phyloP scores from a whole-genome alignment of 2,329 filamentous ascomycete genomes.

The Byssoonygena ceratinophila region DNA sequence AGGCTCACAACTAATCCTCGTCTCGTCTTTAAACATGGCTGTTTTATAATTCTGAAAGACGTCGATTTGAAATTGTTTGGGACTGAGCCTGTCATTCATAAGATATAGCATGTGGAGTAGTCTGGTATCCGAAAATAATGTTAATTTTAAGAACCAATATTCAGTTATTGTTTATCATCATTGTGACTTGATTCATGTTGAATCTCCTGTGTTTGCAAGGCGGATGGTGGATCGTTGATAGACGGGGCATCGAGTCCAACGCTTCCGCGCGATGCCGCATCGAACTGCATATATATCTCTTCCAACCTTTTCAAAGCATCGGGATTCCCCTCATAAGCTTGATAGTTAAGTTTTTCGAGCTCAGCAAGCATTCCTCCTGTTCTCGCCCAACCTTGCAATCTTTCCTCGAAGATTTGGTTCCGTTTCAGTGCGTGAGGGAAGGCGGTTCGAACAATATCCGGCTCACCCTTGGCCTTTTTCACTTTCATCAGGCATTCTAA shows the following conservation, averaged over 20 bases:
- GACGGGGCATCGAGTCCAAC: neutral
- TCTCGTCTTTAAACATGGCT: no score
- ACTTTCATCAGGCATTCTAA: conserved; percentile 55
- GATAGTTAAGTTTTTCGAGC: conserved; percentile 29
- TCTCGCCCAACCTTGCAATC: conserved; percentile 29
- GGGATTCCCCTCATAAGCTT: conserved; percentile 29
- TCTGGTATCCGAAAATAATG: no score
- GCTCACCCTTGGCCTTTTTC: conserved; percentile 55
- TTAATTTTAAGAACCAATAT: neutral
- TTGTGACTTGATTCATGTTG: neutral
- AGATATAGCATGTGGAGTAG: no score
- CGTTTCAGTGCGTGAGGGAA: conserved; percentile 29
- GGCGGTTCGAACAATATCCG: conserved; percentile 53
- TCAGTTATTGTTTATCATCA: neutral
- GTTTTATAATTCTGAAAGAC: neutral
- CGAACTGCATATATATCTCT: conserved; percentile 25
- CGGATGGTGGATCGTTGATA: neutral
- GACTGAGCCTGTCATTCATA: no score
- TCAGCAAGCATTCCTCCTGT: conserved; percentile 30
- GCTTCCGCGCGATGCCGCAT: neutral
- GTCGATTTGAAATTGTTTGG: no score
- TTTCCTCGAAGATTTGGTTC: conserved; percentile 25
- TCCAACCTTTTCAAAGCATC: conserved; percentile 30
- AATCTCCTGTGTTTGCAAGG: neutral
- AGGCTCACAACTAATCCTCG: no score